Evolutionary conservation across 371 early-diverging fungal genomes (phyloP).

Genomic region (Lichtheimia hyalospora): DNA sequence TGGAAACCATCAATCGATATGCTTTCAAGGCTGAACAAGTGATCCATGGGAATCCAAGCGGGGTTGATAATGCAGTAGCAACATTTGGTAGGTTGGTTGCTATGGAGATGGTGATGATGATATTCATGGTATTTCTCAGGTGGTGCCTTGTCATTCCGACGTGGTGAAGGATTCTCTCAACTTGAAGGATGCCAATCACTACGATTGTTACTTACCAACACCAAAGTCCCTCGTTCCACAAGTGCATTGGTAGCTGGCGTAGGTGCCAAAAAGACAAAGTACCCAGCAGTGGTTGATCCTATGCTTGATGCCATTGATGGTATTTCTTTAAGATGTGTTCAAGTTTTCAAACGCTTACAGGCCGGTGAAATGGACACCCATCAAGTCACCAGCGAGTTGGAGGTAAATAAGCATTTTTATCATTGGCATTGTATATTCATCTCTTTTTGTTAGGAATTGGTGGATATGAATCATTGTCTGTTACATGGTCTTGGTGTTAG

Average conservation of each 20-base stretch:
- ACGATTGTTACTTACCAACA: conserved; percentile 82
- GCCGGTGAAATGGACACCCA: conserved; percentile 7
- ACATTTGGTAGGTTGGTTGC: conserved; percentile 68
- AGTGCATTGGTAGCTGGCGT: conserved; percentile 85
- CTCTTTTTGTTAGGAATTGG: conserved; percentile 53
- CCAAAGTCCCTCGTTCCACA: conserved; percentile 88
- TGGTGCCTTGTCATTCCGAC: conserved; percentile 57
- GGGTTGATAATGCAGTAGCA: conserved; percentile 90
- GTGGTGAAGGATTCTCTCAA: conserved; percentile 47
- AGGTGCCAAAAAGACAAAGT: conserved; percentile 56
- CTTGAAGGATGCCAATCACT: conserved; percentile 63
- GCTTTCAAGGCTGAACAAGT: conserved; percentile 92
- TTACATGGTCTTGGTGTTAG: conserved; percentile 78
- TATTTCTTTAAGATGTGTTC: conserved; percentile 60
- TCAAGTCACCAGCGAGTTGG: conserved; percentile 30
- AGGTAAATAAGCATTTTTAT: conserved; percentile 21
- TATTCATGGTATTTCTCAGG: conserved; percentile 17
- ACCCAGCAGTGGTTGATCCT: conserved; percentile 66
- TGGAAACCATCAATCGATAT: conserved; percentile 75
- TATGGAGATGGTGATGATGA: neutral
- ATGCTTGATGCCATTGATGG: conserved; percentile 78
- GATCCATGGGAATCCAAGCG: conserved; percentile 95
- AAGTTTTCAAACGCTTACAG: conserved; percentile 27
- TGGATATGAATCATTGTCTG: conserved; percentile 83
- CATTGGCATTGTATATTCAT: neutral